phyloP scores from a whole-genome alignment of 352 stramenopile species.

The Globisporangium yorkense region DNA sequence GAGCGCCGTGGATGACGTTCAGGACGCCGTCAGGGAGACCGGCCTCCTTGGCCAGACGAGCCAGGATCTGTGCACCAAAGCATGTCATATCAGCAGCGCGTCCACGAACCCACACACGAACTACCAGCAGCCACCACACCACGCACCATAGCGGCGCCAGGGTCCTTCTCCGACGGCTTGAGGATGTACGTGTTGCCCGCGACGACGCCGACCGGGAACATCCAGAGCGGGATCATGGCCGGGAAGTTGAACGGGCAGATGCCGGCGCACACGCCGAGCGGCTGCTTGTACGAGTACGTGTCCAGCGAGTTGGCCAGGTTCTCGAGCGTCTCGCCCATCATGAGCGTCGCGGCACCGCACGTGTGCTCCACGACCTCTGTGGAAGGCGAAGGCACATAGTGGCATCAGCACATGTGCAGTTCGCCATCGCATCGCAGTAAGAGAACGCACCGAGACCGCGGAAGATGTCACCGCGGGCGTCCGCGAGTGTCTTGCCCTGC shows the following conservation, averaged over 20 bases:
- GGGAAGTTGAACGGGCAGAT: constrained; percentile 96
- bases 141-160: constrained; percentile 76
- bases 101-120: not conserved
- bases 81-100: not conserved
- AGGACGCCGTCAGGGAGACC: constrained; percentile 93
- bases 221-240: constrained; percentile 96
- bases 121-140: not conserved
- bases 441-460: constrained; percentile 77
- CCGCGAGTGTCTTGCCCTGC: constrained; percentile 89
- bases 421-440: not conserved
- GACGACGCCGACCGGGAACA: constrained; percentile 86
- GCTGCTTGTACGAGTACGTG: constrained; percentile 95
- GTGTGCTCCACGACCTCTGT: constrained; percentile 71
- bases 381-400: not conserved
- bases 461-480: constrained; percentile 97
- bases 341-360: constrained; percentile 69
- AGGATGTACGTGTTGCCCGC: constrained; percentile 96
- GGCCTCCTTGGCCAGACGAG: constrained; percentile 88
- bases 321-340: constrained; percentile 95
- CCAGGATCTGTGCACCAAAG: constrained; percentile 66
- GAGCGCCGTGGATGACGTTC: constrained; percentile 90
- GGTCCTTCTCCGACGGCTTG: constrained; percentile 94
- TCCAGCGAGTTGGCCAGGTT: constrained; percentile 91
- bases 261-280: constrained; percentile 91
- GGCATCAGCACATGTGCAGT: too few relatives aligned